Evolutionary conservation across 179 eudicot species (phyloP), one percentile per base, ranked within the genome.

Genomic region (Dionaea muscipula): DNA sequence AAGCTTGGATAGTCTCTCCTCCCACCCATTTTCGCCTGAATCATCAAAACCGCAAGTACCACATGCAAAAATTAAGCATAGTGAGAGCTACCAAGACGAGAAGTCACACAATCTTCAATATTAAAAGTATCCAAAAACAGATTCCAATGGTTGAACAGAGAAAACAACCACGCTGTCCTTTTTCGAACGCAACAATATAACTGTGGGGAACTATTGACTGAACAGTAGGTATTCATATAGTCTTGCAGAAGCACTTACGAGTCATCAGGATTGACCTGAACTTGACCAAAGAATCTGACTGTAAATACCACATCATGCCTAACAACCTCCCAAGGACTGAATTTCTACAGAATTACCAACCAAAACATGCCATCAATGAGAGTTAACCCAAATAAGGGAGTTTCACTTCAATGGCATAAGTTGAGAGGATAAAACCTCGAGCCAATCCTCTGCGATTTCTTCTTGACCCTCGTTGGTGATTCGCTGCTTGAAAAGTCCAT

Each of bases 281-380:
- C 93, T 12, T 79, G 79, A 57, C 98, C 98, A 64, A 91, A 91
- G 63, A 91, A 91, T 70, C 85, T 82, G 73, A 91, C 75, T n/a
- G 94, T 94, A 70, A 62, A 87, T 31, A 91, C 83, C 21, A 80
- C 75, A 67, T 91, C 98, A 72, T 87, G 95, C 69, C 98, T 87
- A 60, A 75, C 91, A 53, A 91, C 56, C 67, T 91, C 98, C 98
- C 98, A 91, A 41, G 98, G 95, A 69, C 98, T 87, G 79, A 91
- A 91, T 58, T 87, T 91, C 98, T 91, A 86, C 69, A 61, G 25
- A 56, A 68, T 53, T 53, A 46, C 41, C 57, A 56, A 13, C 12
- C 52, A 27, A 41, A 33, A 69, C 44, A 36, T 26, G 31, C 53
- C 25, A 25, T 47, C 61, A 54, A 10, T 13, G 54, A 8, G 52